phyloP scores from a whole-genome alignment of 148 eudicot species.

The Tetragonia tetragonoides region DNA sequence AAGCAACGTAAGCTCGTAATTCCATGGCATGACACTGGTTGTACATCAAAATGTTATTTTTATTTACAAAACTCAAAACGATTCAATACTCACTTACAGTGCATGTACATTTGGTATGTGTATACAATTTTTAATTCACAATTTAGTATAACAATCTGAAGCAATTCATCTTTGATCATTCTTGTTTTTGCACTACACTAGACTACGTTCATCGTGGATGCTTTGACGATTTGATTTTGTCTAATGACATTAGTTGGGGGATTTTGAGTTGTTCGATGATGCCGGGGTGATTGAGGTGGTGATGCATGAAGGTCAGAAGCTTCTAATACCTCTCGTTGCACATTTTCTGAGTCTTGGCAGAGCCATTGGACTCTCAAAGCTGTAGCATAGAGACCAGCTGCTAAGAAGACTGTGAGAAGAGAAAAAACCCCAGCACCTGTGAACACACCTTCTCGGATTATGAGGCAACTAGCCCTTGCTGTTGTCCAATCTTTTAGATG shows the following conservation, averaged over 20 bases:
- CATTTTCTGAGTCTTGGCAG: constrained; percentile 45
- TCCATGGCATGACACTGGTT: too few species aligned
- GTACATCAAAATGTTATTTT: too few species aligned
- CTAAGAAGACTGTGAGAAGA: constrained; percentile 59
- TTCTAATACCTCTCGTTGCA: constrained; percentile 44
- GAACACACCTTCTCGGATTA: constrained; percentile 56
- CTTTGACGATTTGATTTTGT: constrained; percentile 26
- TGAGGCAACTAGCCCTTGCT: constrained; percentile 57
- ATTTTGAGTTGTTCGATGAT: constrained; percentile 17
- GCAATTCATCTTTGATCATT: neutral
- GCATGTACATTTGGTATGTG: constrained; percentile 27
- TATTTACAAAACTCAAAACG: neutral
- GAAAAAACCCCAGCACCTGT: constrained; percentile 71
- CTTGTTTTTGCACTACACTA: constrained; percentile 11
- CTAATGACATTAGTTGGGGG: neutral
- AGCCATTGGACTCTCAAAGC: constrained; percentile 50
- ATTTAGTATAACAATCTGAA: constrained; percentile 15
- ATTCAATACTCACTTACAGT: constrained; percentile 2
- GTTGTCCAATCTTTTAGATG: constrained; percentile 63
- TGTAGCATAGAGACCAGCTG: constrained; percentile 65
- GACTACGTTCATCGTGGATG: neutral
- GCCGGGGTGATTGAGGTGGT: constrained; percentile 53
- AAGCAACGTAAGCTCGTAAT: too few species aligned
- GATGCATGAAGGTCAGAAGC: constrained; percentile 49
- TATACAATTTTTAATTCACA: neutral